Percentiles rank a stretch among this genome's conserved stretches.
These are phyloP conservation scores for Pleodorina starrii DNA, from an alignment of 139 green algal species.

Conservation along the genomic window DNA sequence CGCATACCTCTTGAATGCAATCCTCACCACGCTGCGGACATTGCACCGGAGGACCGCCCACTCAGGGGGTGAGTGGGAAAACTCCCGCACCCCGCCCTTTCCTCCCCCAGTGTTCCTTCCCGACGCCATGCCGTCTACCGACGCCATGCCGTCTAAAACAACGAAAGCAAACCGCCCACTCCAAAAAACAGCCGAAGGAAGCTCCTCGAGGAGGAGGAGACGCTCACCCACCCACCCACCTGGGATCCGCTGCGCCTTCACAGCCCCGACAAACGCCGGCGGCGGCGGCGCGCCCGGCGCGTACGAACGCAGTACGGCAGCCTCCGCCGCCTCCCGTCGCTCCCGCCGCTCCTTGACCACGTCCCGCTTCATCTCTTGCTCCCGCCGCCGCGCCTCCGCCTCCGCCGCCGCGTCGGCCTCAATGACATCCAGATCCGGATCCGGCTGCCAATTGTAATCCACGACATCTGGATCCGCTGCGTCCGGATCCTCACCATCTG, in stretches of 20 bases:
- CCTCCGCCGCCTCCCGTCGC: not conserved
- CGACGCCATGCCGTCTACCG: too few species aligned
- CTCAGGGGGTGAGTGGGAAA: too few species aligned
- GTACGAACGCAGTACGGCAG: not conserved
- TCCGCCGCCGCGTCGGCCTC: conserved; percentile 30
- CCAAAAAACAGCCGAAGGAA: too few species aligned
- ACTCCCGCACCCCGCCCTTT: too few species aligned
- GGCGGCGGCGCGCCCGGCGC: not conserved
- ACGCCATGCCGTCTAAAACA: too few species aligned
- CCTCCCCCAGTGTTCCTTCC: too few species aligned
- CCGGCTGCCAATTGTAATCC: conserved; percentile 46
- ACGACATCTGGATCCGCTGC: conserved; percentile 14
- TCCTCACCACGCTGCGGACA: too few species aligned
- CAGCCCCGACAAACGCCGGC: not conserved
- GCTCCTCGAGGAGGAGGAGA: too few species aligned
- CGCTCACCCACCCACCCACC: not conserved
- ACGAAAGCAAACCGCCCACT: too few species aligned
- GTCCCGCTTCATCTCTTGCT: not conserved
- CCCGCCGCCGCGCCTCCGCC: not conserved
- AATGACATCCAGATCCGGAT: conserved; percentile 43
- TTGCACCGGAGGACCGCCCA: too few species aligned
- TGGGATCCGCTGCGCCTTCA: not conserved
- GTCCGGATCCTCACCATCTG: not conserved
- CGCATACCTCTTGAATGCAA: too few species aligned
- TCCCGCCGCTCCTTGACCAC: not conserved